These are phyloP conservation scores for Kernera saxatilis DNA, from an alignment of 345 rosid genomes.

Conservation along the genomic window DNA sequence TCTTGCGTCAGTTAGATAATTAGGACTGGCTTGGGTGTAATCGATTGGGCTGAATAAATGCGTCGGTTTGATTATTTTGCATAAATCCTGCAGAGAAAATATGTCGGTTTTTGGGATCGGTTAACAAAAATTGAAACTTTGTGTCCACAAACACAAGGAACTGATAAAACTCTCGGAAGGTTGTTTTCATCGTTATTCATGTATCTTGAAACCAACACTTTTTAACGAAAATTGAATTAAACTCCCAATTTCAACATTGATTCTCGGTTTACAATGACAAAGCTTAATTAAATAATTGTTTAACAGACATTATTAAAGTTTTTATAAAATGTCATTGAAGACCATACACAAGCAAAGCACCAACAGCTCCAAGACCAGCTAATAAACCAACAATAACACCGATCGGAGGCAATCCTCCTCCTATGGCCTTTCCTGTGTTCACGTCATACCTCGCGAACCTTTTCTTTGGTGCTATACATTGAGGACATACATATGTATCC, in stretches of 20 bases:
- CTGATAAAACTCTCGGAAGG: not conserved
- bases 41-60: not conserved
- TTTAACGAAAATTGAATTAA: not conserved
- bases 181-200: not conserved
- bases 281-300: not conserved
- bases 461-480: conserved; percentile 88
- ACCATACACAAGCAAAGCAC: conserved; percentile 86
- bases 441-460: conserved; percentile 80
- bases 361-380: conserved; percentile 82
- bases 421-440: conserved; percentile 79
- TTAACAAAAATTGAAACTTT: not conserved
- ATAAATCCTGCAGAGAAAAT: not conserved
- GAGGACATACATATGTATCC: conserved; percentile 82
- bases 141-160: not conserved
- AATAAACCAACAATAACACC: conserved; percentile 78
- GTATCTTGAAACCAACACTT: not conserved
- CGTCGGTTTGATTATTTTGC: not conserved
- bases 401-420: conserved; percentile 89
- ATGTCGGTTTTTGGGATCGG: not conserved
- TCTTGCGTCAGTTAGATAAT: not conserved
- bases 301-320: not conserved
- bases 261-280: conserved; percentile 12
- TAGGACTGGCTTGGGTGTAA: too few species aligned
- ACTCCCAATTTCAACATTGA: not conserved
- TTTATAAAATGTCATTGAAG: conserved; percentile 47